Evolutionary conservation across 2,329 filamentous ascomycete genomes (phyloP).

Genomic region (Penicillium freii): DNA sequence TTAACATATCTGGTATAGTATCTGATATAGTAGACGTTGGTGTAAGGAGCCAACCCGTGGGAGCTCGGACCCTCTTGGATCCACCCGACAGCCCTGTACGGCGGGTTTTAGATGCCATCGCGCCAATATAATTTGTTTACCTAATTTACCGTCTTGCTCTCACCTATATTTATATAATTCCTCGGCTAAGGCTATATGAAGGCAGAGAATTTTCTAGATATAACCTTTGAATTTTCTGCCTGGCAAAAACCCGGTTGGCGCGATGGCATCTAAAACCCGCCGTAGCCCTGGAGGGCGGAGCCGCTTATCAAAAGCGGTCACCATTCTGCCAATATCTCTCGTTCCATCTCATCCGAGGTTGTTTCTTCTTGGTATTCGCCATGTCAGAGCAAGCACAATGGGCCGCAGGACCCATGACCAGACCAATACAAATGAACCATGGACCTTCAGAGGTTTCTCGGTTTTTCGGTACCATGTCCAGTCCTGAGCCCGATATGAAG

Average conservation of each 20-base stretch:
- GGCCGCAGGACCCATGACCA: background rate
- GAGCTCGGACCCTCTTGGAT: background rate
- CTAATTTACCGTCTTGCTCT: too few species aligned
- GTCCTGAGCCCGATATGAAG: background rate
- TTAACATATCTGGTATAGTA: too few species aligned
- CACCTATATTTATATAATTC: too few species aligned
- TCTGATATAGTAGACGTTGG: background rate
- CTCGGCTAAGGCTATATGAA: too few species aligned
- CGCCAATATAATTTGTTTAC: too few species aligned
- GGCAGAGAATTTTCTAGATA: too few species aligned
- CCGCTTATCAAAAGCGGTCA: conserved; percentile 1
- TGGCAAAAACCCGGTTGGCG: too few species aligned
- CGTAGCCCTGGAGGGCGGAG: too few species aligned
- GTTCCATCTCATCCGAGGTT: background rate
- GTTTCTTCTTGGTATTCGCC: background rate
- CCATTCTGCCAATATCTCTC: background rate
- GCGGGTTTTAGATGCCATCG: too few species aligned
- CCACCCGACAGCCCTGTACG: background rate
- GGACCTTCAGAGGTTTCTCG: background rate
- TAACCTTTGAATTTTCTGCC: too few species aligned
- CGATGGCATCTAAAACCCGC: too few species aligned
- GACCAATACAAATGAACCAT: background rate
- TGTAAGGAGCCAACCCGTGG: background rate
- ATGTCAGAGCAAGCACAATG: background rate
- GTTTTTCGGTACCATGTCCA: background rate